Evolutionary conservation across 2,329 filamentous ascomycete species (phyloP), one percentile per base, ranked within the genome.

Genomic region (Neocucurbitaria cava): DNA sequence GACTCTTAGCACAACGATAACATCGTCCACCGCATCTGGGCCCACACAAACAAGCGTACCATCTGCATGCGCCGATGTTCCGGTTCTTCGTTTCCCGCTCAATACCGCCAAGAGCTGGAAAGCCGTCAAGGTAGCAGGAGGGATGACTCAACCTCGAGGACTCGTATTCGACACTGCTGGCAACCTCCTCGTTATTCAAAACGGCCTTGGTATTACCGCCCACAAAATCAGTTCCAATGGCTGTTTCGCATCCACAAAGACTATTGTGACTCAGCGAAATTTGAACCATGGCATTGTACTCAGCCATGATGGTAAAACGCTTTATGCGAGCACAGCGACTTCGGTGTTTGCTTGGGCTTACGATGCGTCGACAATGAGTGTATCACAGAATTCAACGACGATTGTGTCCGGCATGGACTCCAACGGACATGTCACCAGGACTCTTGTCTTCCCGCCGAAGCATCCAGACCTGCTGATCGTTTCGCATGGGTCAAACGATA

Each of bases 401-500:
- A 41, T 72, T 23, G 42, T 73, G 2, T 62, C 56, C 7, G 68
- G 68, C 9, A 72, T 73, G 69, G 64, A 68, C 24, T 62, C 39
- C 13, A 54, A 42, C 46, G 69, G 70, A 0, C 70, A 72, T 47
- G 60, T 69, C 3, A 73, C 70, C 23, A 58, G 70, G 8, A 67
- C 69, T 2, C 39, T 71, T 2, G 36, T 36, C 3, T 60, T 71
- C 10, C 64, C 69, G 10, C 64, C 64, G 8, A 66, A 64, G 23
- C 49, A 70, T 35, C 75, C 83, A 5, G 68, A 73, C 2, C 72
- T 78, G 1, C 78, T 92, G 2, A 69, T 91, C 40, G 82, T 91
- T n/a, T 88, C 84, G 7, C 83, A 87, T 52, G 88, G 89, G 23
- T 88, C 84, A 54, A 78, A 80, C 30, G 77, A 78, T 39, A 89